Conservation (phyloP, 2,329 filamentous ascomycete genomes). For the Pestalotiopsis sp. region DNA sequence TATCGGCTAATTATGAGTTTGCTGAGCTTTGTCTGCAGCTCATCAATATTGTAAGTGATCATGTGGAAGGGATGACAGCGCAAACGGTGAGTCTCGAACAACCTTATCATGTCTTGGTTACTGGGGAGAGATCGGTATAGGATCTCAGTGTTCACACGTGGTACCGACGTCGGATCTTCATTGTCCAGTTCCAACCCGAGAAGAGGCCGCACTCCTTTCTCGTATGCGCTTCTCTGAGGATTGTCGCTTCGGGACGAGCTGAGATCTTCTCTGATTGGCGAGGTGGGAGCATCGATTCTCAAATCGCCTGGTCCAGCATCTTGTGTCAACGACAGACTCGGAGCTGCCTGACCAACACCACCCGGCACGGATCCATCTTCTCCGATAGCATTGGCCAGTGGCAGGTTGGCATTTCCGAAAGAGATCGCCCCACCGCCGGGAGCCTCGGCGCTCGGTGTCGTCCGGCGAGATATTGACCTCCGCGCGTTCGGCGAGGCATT, state of each 20-base stretch:
- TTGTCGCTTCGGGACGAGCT: neutral
- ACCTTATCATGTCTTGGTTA: neutral
- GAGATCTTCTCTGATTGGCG: neutral
- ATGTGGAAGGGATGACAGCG: neutral
- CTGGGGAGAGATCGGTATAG: neutral
- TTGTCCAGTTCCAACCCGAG: neutral
- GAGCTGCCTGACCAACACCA: neutral
- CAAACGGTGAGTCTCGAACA: neutral
- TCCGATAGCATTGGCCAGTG: rapidly evolving
- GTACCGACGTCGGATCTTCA: neutral
- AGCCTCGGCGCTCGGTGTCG: neutral
- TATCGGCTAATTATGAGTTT: neutral
- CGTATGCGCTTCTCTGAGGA: neutral
- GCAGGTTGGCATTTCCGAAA: neutral
- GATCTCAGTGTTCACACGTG: neutral
- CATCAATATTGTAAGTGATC: constrained; percentile 1
- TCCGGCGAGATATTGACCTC: neutral
- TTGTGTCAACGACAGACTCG: neutral
- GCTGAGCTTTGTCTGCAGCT: neutral
- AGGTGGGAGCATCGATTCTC: neutral
- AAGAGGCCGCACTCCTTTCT: neutral
- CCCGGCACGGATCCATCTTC: neutral
- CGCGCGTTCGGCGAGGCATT: neutral
- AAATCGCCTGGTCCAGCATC: neutral
- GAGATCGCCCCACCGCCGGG: neutral